Conservation (phyloP, 2,329 filamentous ascomycete species). For the Monilinia aucupariae region DNA sequence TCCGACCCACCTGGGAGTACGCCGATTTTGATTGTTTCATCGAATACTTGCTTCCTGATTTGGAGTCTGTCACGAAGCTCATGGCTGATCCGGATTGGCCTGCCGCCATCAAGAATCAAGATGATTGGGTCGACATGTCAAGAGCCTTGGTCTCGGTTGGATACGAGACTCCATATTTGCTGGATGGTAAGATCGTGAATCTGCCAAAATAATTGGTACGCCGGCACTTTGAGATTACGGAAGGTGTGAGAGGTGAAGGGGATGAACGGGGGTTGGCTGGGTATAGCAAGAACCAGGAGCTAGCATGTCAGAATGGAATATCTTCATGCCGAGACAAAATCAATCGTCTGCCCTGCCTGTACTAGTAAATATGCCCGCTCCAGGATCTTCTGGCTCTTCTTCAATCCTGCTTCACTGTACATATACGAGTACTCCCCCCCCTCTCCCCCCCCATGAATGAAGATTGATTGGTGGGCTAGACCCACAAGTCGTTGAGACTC, state of each 20-base stretch:
- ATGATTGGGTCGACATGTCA: constrained; percentile 32
- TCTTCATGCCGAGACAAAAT: neutral
- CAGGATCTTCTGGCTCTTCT: neutral
- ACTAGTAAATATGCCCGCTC: neutral
- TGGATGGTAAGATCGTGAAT: constrained; percentile 31
- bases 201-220: constrained; percentile 13
- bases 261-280: neutral
- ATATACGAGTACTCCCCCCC: too few relatives aligned
- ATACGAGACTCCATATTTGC: constrained; percentile 29
- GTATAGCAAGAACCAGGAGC: neutral
- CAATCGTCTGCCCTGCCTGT: neutral
- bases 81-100: constrained; percentile 32
- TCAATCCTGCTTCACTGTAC: neutral
- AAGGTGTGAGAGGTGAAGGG: too few relatives aligned
- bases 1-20: constrained; percentile 19
- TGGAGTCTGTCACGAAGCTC: constrained; percentile 25
- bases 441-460: too few relatives aligned
- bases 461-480: too few relatives aligned
- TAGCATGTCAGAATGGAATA: neutral
- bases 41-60: constrained; percentile 30
- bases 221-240: neutral
- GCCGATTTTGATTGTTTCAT: constrained; percentile 34
- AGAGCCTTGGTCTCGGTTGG: constrained; percentile 31
- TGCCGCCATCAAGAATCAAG: constrained; percentile 29
- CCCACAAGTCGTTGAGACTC: too few relatives aligned